Evolutionary conservation across 345 rosid species (phyloP), one percentile per base, ranked within the genome.

Genomic region (Kernera saxatilis): DNA sequence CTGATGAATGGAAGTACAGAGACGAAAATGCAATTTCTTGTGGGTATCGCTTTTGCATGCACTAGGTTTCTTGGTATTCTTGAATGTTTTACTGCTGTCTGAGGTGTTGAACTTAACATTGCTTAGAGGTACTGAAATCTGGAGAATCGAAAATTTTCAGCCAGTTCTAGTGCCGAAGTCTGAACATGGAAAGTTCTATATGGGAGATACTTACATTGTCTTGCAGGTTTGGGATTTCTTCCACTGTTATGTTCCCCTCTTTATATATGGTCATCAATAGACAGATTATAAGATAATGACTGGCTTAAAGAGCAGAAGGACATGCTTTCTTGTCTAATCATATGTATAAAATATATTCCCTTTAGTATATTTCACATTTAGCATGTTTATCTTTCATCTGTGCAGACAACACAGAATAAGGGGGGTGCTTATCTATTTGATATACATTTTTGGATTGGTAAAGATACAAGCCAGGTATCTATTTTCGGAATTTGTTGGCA

Each of bases 391-490:
- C 43, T 64, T 70, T 40, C 50, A 43, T 73, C 27, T 67, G 18
- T 75, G 86, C 75, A 95, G 99, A 95, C 98, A 61, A 72, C 88
- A 32, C 67, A 88, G 67, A 86, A 81, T 72, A 95, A 84, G 81
- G 94, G 93, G 54, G 98, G 99, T 13, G 83, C 96, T 65, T 92
- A 83, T 79, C 79, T 84, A 21, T 86, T 75, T 73, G 97, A 95
- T 77, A 85, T 95, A 73, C 98, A 95, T 82, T 95, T 92, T 79
- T 95, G 99, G 99, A 83, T 95, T 66, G 99, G 99, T 60, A 92
- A 83, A 84, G 99, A 92, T 77, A 84, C 98, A 29, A 95, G 88
- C 82, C 98, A 95, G 96, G 99, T 92, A 59, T 71, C 71, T 64
- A 22, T 58, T 58, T 29, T 64, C 13, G 5, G 48, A 69, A 2